Conservation (phyloP, 495 filamentous ascomycete species). For the Ramalina peruviana region DNA sequence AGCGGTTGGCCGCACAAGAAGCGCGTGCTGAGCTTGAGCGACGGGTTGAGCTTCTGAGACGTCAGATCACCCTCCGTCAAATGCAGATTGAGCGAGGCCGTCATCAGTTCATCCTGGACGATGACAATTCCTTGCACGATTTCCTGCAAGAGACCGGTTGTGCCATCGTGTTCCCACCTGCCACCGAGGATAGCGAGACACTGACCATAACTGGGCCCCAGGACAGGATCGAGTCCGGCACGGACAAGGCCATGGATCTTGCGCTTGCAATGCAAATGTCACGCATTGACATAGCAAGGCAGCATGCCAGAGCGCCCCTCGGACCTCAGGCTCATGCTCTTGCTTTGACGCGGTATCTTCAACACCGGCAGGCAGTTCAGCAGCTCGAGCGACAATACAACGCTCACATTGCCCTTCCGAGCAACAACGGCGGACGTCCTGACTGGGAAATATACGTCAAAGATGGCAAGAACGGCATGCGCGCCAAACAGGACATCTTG, state of each 20-base stretch:
- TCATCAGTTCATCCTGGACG: conserved; percentile 84
- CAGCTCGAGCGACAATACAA: conserved; percentile 63
- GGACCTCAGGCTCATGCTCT: conserved; percentile 65
- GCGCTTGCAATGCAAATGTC: conserved; percentile 69
- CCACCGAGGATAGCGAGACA: conserved; percentile 59
- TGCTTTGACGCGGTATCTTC: conserved; percentile 72
- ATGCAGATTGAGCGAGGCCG: conserved; percentile 60
- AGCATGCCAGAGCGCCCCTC: conserved; percentile 57
- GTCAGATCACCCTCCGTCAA: conserved; percentile 55
- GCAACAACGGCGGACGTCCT: conserved; percentile 42
- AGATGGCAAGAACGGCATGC: conserved; percentile 69
- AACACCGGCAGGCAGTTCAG: conserved; percentile 59
- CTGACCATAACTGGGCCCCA: conserved; percentile 72
- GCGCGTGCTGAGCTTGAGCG: conserved; percentile 68
- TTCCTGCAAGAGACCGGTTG: conserved; percentile 88
- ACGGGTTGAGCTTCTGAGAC: conserved; percentile 54
- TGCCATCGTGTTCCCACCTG: conserved; percentile 59
- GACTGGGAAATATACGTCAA: conserved; percentile 77
- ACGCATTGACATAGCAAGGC: conserved; percentile 61
- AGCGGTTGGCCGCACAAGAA: conserved; percentile 67
- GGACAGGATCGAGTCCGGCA: conserved; percentile 53
- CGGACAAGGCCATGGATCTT: conserved; percentile 68
- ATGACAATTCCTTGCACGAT: conserved; percentile 64
- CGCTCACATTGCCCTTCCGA: conserved; percentile 67
- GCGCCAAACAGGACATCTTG: conserved; percentile 68